Base-by-base conservation (phyloP, 495 filamentous ascomycete species). In the Podospora appendiculata region DNA sequence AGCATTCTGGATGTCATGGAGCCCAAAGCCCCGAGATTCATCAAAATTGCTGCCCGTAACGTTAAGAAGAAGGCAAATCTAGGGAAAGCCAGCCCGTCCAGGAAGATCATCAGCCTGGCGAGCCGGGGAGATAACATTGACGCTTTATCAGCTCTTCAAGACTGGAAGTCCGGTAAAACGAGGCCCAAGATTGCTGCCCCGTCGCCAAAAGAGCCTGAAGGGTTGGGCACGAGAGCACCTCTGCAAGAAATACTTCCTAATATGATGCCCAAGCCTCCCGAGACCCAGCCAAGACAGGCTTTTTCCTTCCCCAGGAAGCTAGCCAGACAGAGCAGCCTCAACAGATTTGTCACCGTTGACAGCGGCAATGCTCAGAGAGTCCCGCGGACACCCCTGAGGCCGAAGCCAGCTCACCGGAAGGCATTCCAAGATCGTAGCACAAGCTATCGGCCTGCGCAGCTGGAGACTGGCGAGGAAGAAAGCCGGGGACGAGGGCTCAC, bases 111-210 rank as follows among this genome's bases (percentile, higher is more conserved):
- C 46, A 70, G 80, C 34, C 64, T 98, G 7, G 84, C 82, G 35
- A 91, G 81, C 25, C 75, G 73, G 18, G 60, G 70, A 13, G 91
- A 96, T 58, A 95, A 88, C 7, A 67, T 81, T 18, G 93, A 96
- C 62, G 86, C 82, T 1, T 81, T 84, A 43, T 67, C 71, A 12
- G 73, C 81, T 11, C 68, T 98, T 45, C 72, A 70, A 17, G 77
- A 86, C 50, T 98, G 93, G 93, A 85, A 81, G 60, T 75, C 73
- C 53, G 90, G 91, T 7, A 81, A 66, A 39, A 82, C 91, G 44
- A 67, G 62, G 17, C 79, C 79, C 45, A 71, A 61, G 41, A 61
- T 70, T 38, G 53, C 58, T 14, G 52, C 61, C 33, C 57, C 58
- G 16, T 58, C 52, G 34, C 47, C 54, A 18, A 64, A 58, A 41